Base-by-base conservation (phyloP, 2,329 filamentous ascomycete species). In the Penicillium sp. region DNA sequence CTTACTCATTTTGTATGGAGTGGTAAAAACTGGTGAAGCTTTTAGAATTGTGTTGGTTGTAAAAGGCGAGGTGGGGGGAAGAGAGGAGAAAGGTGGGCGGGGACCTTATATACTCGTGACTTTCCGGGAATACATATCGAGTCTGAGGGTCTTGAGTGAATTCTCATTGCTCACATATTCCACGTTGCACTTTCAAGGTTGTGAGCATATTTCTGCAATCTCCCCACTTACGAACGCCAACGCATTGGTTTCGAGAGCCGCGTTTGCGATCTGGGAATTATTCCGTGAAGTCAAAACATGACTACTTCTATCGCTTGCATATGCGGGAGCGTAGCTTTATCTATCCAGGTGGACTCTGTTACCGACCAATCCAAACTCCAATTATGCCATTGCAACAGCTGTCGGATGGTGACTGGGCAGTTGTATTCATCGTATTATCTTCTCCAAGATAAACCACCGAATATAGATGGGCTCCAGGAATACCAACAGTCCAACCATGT, bases 361-460 rank as follows among this genome's bases (percentile, higher is more conserved):
- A 53, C 43, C 44, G 60, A 67, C 40, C 61, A 58, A 28, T 58
- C 57, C 19, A 53, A 57, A 14, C 63, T 71, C n/a, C 60, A 70
- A 47, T 58, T 84, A 58, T 84, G 82, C 66, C 79, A 84, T 62
- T 84, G 82, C 72, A 67, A 69, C 56, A 73, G 68, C 26, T 85
- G 81, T 66, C 77, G 81, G 16, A 72, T 73, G 43, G 72, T 74
- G 30, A 78, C 77, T 17, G 82, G 82, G 19, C 69, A 77, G 11
- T 69, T 82, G 9, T 77, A 71, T 52, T 70, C 72, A 22, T 77
- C 76, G n/a, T 77, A 78, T 53, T 70, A 78, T 25, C 61, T 66
- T 11, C 64, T 83, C 19, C 73, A 75, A 10, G 50, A 67, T 22
- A 62, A 64, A 26, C 73, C 75, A 28, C 44, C 68, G 1, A 61